A percentile compares a stretch with the other conserved stretches of the same genome.
These are phyloP conservation scores for Lasiodiplodia gonubiensis DNA, from an alignment of 2,329 filamentous ascomycete genomes.

Conservation along the genomic window DNA sequence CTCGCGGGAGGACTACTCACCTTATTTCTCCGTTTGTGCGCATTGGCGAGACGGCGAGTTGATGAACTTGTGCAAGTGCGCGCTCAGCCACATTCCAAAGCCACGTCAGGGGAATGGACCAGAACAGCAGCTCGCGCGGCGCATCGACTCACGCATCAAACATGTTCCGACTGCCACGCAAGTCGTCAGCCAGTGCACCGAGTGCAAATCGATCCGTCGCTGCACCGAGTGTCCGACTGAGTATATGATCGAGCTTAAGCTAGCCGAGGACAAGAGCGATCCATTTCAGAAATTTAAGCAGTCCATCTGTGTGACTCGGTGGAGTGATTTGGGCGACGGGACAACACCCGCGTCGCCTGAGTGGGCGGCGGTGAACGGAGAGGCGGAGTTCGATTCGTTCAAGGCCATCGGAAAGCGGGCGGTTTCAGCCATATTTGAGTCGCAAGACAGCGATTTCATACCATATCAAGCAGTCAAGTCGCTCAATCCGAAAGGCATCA, in stretches of 20 bases:
- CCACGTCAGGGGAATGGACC: constrained; percentile 38
- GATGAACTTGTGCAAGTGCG: constrained; percentile 66
- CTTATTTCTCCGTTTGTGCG: constrained; percentile 66
- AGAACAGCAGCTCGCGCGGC: constrained; percentile 49
- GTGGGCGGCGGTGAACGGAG: constrained; percentile 63
- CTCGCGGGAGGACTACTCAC: constrained; percentile 61
- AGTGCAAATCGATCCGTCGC: constrained; percentile 64
- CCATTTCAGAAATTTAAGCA: constrained; percentile 60
- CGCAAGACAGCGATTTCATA: constrained; percentile 59
- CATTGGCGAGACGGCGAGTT: constrained; percentile 68
- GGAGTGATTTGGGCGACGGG: constrained; percentile 66
- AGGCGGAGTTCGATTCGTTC: constrained; percentile 61
- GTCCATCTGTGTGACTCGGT: constrained; percentile 64
- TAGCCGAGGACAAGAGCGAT: constrained; percentile 61
- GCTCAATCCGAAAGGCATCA: constrained; percentile 63
- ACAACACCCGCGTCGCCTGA: constrained; percentile 56
- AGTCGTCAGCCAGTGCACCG: constrained; percentile 59
- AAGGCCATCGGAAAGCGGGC: constrained; percentile 58
- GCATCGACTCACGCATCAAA: constrained; percentile 40
- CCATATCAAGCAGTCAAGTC: constrained; percentile 64
- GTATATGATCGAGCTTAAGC: constrained; percentile 65
- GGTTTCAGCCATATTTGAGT: constrained; percentile 65
- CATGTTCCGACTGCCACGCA: constrained; percentile 19
- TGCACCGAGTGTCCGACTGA: constrained; percentile 68
- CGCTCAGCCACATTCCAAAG: constrained; percentile 62